A percentile compares a stretch with the other conserved stretches of the same genome.
These are phyloP conservation scores for Myriangium duriaei DNA, from an alignment of 2,329 filamentous ascomycete genomes.

Conservation along the genomic window DNA sequence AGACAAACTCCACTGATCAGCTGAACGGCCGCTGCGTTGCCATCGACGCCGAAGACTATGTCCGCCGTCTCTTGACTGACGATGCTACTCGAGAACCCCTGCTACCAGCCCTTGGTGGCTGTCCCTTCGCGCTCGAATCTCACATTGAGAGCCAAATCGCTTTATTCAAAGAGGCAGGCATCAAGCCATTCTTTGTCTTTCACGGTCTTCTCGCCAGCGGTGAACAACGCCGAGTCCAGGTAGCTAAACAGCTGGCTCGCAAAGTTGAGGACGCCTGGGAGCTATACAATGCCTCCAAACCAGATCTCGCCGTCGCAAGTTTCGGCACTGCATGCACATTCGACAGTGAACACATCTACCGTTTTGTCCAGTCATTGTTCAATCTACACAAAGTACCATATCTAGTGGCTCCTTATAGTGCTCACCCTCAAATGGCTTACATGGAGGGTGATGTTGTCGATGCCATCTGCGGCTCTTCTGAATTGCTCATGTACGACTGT, in stretches of 20 bases:
- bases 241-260: slow-evolving; percentile 14
- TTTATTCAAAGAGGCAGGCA: slow-evolving; percentile 50
- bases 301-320: slow-evolving; percentile 67
- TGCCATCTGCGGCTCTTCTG: slow-evolving; percentile 71
- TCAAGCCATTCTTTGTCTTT: slow-evolving; percentile 82
- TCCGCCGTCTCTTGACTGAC: slow-evolving; percentile 63
- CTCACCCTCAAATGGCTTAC: slow-evolving; percentile 54
- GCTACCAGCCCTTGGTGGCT: slow-evolving; percentile 75
- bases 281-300: slow-evolving; percentile 69
- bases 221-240: slow-evolving; percentile 10
- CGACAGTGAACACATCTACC: slow-evolving; percentile 58
- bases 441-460: slow-evolving; percentile 44
- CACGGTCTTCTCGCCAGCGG: slow-evolving; percentile 65
- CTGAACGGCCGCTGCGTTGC: slow-evolving; percentile 65
- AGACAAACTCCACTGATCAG: slow-evolving; percentile 52
- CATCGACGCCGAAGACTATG: slow-evolving; percentile 82
- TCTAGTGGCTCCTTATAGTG: slow-evolving; percentile 75
- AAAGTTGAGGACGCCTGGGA: slow-evolving; percentile 57
- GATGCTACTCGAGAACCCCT: slow-evolving; percentile 69
- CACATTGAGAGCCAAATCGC: slow-evolving; percentile 68
- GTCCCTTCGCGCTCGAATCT: slow-evolving; percentile 63
- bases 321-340: slow-evolving; percentile 72
- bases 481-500: slow-evolving; percentile 75
- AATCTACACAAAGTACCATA: slow-evolving; percentile 58
- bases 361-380: slow-evolving; percentile 64